Evolutionary conservation across 306 rosid genomes (phyloP).

Genomic region (Dryas drummondii): DNA sequence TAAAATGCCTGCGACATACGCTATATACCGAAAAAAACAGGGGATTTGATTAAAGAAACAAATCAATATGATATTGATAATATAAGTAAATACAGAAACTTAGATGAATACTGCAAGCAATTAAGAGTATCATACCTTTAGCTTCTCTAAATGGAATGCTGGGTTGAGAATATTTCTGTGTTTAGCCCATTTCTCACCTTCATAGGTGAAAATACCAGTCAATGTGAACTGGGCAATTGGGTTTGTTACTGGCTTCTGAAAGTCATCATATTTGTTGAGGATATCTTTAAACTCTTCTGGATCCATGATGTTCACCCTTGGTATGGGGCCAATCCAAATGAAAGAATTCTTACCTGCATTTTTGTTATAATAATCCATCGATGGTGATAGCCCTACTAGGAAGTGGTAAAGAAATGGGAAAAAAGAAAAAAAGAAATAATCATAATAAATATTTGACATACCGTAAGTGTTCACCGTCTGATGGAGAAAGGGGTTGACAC

Average conservation of each 20-base stretch:
- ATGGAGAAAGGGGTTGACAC: constrained; percentile 14
- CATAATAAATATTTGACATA: background rate
- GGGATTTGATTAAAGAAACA: background rate
- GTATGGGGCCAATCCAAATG: constrained; percentile 32
- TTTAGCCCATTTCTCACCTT: constrained; percentile 32
- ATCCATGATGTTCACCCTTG: constrained; percentile 37
- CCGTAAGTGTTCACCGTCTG: constrained; percentile 14
- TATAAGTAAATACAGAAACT: background rate
- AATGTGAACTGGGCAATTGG: constrained; percentile 7
- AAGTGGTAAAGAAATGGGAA: background rate
- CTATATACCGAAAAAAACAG: background rate
- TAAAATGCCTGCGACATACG: constrained; percentile 23
- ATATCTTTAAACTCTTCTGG: constrained; percentile 40
- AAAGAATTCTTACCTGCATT: constrained; percentile 31
- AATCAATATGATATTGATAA: too few species aligned
- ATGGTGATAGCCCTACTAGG: too few species aligned
- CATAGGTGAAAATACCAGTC: constrained; percentile 16
- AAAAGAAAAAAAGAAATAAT: background rate
- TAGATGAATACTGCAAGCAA: background rate
- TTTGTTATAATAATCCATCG: background rate
- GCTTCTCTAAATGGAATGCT: constrained; percentile 34
- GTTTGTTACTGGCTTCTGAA: constrained; percentile 5
- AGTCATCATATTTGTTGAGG: constrained; percentile 3
- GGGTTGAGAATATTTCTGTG: constrained; percentile 36
- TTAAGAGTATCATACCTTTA: constrained; percentile 22